phyloP scores from a whole-genome alignment of 345 rosid genomes.

The Aquilaria sinensis region DNA sequence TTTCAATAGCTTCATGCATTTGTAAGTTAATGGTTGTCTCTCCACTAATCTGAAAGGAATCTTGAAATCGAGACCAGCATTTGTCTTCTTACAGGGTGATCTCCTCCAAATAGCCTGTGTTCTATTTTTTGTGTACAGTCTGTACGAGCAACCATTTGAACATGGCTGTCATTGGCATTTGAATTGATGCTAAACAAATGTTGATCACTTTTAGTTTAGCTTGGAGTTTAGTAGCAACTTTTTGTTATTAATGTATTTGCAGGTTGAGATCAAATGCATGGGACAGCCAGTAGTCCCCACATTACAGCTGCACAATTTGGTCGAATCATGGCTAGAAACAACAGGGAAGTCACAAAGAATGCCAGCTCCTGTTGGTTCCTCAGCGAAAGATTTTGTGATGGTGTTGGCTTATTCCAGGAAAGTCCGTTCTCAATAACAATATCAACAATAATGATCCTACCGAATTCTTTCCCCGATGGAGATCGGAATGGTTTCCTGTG shows the following conservation, averaged over 20 bases:
- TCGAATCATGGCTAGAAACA: slow-evolving; percentile 64
- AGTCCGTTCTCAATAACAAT: slow-evolving; percentile 13
- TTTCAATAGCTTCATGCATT: no score
- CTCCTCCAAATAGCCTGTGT: no score
- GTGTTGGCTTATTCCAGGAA: slow-evolving; percentile 66
- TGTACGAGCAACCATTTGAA: no score
- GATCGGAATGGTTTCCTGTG: slow-evolving; percentile 5
- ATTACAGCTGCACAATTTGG: slow-evolving; percentile 42
- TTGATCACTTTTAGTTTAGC: neutral
- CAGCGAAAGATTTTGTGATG: slow-evolving; percentile 80
- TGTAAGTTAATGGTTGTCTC: no score
- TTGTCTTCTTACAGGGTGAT: no score
- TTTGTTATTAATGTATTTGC: slow-evolving; percentile 1
- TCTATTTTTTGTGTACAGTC: no score
- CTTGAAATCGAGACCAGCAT: no score
- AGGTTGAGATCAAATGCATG: slow-evolving; percentile 81
- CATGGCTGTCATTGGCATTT: no score
- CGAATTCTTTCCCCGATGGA: neutral
- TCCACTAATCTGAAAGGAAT: no score
- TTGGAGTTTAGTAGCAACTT: neutral
- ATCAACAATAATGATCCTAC: slow-evolving; percentile 11
- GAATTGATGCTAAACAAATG: neutral
- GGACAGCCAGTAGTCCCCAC: slow-evolving; percentile 66
- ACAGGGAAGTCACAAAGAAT: slow-evolving; percentile 39
- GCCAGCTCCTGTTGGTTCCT: slow-evolving; percentile 52